Conservation (phyloP, 768 basidiomycete species). For the Tulasnella sp. region DNA sequence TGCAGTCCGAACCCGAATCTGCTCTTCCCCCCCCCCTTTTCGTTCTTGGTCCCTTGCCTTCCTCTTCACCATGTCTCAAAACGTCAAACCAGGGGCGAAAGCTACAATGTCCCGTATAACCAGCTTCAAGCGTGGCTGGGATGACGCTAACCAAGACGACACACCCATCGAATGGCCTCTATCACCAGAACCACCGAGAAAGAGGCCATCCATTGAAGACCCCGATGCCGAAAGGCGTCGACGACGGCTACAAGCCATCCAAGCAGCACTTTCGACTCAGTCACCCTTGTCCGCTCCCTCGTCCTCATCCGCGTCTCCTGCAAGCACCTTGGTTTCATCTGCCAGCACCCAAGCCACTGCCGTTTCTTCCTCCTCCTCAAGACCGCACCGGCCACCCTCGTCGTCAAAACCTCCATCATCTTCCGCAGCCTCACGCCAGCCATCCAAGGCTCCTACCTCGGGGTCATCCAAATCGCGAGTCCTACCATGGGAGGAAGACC, state of each 20-base stretch:
- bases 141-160: slow-evolving; percentile 20
- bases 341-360: not conserved
- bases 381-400: not conserved
- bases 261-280: slow-evolving; percentile 7
- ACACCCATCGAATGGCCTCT: not conserved
- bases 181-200: not conserved
- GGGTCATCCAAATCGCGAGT: not conserved
- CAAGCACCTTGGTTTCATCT: slow-evolving; percentile 35
- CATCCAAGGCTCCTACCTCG: not conserved
- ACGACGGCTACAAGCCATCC: slow-evolving; percentile 24
- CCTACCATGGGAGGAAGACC: slow-evolving; percentile 20
- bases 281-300: too few relatives aligned
- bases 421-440: not conserved
- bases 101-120: slow-evolving; percentile 9
- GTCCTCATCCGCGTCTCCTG: too few relatives aligned
- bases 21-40: too few relatives aligned
- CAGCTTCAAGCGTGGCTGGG: slow-evolving; percentile 31
- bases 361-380: not conserved
- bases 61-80: slow-evolving; percentile 9
- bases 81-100: not conserved
- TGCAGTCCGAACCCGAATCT: not conserved
- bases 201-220: not conserved
- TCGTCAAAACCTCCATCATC: slow-evolving; percentile 7
- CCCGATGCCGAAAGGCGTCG: not conserved
- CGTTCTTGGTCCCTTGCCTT: not conserved